Conservation (phyloP, 805 yeast species). For the Monosporozyma siamensis region DNA sequence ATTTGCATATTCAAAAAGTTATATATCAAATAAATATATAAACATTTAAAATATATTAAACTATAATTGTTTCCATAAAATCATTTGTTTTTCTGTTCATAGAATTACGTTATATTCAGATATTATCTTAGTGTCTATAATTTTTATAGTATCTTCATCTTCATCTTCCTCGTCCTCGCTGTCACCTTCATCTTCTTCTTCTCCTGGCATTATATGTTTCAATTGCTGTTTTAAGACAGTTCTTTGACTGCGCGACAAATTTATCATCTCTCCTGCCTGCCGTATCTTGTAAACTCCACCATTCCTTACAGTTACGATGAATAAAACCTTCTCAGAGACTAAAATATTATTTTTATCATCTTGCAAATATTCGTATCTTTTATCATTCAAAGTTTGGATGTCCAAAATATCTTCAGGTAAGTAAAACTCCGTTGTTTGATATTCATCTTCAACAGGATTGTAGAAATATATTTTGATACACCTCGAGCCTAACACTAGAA, state of each 20-base stretch:
- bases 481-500: constrained; percentile 4
- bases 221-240: constrained; percentile 2
- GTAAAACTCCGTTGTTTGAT: constrained; percentile 6
- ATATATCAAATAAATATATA: neutral
- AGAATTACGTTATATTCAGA: too few species aligned
- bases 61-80: neutral
- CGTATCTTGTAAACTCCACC: constrained; percentile 5
- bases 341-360: neutral
- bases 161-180: constrained; percentile 1
- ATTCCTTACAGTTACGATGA: constrained; percentile 3
- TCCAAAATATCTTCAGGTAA: constrained; percentile 10
- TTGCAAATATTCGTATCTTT: neutral
- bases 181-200: constrained; percentile 3
- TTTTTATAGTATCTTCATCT: neutral
- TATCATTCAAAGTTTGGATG: constrained; percentile 1
- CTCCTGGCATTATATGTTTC: neutral
- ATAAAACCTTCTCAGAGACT: neutral
- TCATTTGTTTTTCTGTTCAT: neutral
- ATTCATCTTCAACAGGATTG: neutral
- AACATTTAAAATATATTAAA: neutral
- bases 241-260: neutral
- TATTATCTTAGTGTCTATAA: constrained; percentile 8
- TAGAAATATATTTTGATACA: constrained; percentile 5
- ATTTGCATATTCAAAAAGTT: neutral
- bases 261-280: neutral